phyloP scores from a whole-genome alignment of 345 rosid genomes.

The Theobroma cacao region DNA sequence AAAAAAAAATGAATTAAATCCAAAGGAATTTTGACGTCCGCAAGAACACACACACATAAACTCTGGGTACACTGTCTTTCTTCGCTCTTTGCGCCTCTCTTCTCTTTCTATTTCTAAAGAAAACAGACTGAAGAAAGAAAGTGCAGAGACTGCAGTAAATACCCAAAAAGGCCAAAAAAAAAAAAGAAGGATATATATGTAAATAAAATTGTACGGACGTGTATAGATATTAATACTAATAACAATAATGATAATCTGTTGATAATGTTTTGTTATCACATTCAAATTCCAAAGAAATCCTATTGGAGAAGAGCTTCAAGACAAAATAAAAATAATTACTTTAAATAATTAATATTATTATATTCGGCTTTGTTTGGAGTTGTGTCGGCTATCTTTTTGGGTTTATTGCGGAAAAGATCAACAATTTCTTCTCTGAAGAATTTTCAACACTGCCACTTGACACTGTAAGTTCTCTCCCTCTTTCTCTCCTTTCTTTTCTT shows the following conservation, averaged over 20 bases:
- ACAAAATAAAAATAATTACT: not conserved
- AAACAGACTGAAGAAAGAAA: not conserved
- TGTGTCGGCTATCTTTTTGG: constrained; percentile 14
- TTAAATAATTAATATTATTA: not conserved
- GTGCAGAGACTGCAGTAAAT: constrained; percentile 8
- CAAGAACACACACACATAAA: not conserved
- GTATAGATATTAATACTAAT: not conserved
- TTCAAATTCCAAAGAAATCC: not conserved
- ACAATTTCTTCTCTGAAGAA: not conserved
- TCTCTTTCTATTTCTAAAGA: not conserved
- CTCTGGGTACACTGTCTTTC: not conserved
- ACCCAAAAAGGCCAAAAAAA: not conserved
- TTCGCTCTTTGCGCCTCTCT: not conserved
- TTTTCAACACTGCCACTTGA: constrained; percentile 9
- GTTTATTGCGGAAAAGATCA: not conserved
- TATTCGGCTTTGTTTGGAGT: constrained; percentile 6
- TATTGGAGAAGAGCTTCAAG: not conserved
- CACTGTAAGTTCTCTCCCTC: constrained; percentile 4
- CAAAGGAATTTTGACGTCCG: constrained; percentile 9
- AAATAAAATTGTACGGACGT: not conserved
- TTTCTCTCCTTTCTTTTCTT: not conserved
- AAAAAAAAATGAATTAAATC: constrained; percentile 1
- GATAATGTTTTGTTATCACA: not conserved
- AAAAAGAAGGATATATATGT: not conserved
- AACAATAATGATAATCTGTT: not conserved